Percentiles rank a stretch among this genome's conserved stretches.
Conservation (phyloP, 805 yeast species). For the Saturnispora quitensis region DNA sequence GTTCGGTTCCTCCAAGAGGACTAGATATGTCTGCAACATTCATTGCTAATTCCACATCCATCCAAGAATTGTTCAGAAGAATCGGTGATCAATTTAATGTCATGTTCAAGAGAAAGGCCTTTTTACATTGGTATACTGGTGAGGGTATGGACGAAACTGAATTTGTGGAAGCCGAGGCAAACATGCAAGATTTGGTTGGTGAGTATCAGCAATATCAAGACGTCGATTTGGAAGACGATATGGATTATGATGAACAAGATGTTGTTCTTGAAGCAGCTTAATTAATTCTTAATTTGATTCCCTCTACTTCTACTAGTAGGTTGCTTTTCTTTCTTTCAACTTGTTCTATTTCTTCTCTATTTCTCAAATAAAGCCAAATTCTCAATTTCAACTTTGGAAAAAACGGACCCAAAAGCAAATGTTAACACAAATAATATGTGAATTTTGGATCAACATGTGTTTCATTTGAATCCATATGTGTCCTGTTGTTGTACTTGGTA, state of each 20-base stretch:
- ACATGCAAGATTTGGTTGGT: slow-evolving; percentile 78
- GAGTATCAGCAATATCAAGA: slow-evolving; percentile 93
- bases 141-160: slow-evolving; percentile 97
- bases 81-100: slow-evolving; percentile 84
- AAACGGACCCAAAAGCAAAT: neutral
- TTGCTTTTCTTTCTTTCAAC: slow-evolving; percentile 6
- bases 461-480: neutral
- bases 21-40: slow-evolving; percentile 87
- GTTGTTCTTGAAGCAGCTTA: slow-evolving; percentile 7
- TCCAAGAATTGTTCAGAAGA: slow-evolving; percentile 84
- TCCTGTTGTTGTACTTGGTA: neutral
- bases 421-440: neutral
- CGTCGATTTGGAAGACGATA: slow-evolving; percentile 66
- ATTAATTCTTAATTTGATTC: slow-evolving; percentile 5
- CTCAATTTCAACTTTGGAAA: neutral
- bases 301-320: slow-evolving; percentile 5
- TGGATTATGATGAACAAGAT: slow-evolving; percentile 38
- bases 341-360: neutral
- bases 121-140: slow-evolving; percentile 91
- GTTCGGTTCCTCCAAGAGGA: slow-evolving; percentile 82
- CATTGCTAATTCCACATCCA: slow-evolving; percentile 87
- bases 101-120: slow-evolving; percentile 90
- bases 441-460: neutral
- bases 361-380: neutral
- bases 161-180: slow-evolving; percentile 88